phyloP scores from a whole-genome alignment of 2,329 filamentous ascomycete genomes.

The Cercospora citrullina region DNA sequence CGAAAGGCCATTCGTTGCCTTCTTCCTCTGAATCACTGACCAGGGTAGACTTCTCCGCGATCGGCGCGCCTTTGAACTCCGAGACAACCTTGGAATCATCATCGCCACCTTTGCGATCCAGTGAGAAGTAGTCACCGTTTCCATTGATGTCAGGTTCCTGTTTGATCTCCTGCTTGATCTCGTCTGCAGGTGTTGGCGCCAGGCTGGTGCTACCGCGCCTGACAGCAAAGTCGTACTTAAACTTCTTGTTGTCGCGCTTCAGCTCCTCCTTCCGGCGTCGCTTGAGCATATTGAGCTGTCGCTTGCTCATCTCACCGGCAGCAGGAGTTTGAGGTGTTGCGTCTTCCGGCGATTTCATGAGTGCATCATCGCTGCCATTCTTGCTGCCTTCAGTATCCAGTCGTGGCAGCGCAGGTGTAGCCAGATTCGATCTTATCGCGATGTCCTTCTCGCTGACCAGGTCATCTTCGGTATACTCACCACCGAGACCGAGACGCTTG shows the following conservation, averaged over 20 bases:
- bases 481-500: constrained; percentile 78
- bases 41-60: constrained; percentile 82
- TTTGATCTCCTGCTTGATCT: constrained; percentile 62
- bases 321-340: constrained; percentile 33
- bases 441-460: constrained; percentile 69
- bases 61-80: constrained; percentile 84
- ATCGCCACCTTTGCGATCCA: constrained; percentile 77
- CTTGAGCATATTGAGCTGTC: constrained; percentile 92
- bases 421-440: constrained; percentile 42
- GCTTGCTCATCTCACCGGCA: constrained; percentile 70
- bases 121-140: constrained; percentile 78
- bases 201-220: constrained; percentile 64
- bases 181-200: constrained; percentile 53
- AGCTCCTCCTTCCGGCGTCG: constrained; percentile 89
- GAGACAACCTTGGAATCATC: constrained; percentile 91
- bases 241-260: constrained; percentile 83
- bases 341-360: constrained; percentile 37
- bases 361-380: constrained; percentile 24
- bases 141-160: constrained; percentile 52
- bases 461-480: constrained; percentile 82
- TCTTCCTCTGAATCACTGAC: constrained; percentile 74
- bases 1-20: constrained; percentile 88
- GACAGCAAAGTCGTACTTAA: constrained; percentile 71
- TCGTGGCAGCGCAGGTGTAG: constrained; percentile 45
- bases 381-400: constrained; percentile 57